These are phyloP conservation scores for Neofusicoccum cordaticola DNA, from an alignment of 2,329 filamentous ascomycete species.

Conservation along the genomic window DNA sequence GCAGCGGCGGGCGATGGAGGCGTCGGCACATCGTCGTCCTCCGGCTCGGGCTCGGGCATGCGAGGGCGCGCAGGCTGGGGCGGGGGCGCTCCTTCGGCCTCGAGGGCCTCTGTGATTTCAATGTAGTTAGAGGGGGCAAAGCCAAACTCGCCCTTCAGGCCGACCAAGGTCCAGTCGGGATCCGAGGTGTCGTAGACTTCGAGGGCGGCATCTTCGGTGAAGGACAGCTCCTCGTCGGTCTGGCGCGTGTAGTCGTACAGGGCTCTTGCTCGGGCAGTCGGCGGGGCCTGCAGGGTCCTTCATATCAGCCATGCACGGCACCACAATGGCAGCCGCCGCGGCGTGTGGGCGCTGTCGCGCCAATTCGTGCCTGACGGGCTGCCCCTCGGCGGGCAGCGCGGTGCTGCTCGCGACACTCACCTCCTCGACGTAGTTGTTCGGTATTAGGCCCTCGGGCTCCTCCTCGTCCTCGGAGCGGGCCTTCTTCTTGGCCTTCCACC, in stretches of 20 bases:
- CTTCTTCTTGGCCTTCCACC: conserved; percentile 97
- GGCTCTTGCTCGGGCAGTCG: conserved; percentile 73
- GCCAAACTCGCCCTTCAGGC: conserved; percentile 78
- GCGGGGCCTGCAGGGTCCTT: conserved; percentile 54
- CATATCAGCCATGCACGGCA: neutral
- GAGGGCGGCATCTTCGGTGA: conserved; percentile 80
- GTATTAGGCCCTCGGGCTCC: conserved; percentile 84
- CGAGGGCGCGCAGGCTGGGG: conserved; percentile 39
- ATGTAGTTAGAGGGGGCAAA: conserved; percentile 98
- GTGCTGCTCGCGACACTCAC: conserved; percentile 50
- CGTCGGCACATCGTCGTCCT: conserved; percentile 40
- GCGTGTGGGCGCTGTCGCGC: neutral
- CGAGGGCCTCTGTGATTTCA: conserved; percentile 59
- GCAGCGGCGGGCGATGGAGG: conserved; percentile 43
- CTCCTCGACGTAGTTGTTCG: conserved; percentile 93
- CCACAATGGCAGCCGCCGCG: conserved; percentile 3
- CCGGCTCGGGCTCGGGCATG: conserved; percentile 44
- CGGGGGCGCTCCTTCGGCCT: conserved; percentile 44
- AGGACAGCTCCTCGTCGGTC: conserved; percentile 96
- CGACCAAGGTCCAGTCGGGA: conserved; percentile 94
- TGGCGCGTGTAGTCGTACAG: conserved; percentile 97
- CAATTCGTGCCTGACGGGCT: neutral
- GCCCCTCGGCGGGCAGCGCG: neutral
- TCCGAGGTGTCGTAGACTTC: conserved; percentile 87
- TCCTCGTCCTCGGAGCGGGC: conserved; percentile 76